Base-by-base conservation (phyloP, 2,329 filamentous ascomycete genomes). In the Diplodia scrobiculata region DNA sequence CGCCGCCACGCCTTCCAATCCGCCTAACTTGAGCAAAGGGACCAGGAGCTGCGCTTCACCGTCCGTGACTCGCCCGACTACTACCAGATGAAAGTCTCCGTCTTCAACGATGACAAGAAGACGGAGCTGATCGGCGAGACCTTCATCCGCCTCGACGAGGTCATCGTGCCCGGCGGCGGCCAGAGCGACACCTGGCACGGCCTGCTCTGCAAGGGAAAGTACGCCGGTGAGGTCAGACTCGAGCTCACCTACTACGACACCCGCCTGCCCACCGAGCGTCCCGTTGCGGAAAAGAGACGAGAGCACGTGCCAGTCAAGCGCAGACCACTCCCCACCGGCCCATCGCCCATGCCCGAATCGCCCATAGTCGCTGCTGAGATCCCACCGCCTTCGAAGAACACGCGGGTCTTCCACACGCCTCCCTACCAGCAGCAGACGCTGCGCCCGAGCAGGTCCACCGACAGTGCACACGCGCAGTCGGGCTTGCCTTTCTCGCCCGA, bases 61-160 rank as follows among this genome's bases (percentile, higher is more conserved):
- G 95, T 99, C 17, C 94, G 97, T 83, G 93, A 98, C 74, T 97
- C 92, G 17, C 89, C 92, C 19, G 95, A 99, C 79, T 99, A 99
- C 82, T 92, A 92, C 79, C 91, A 93, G 76, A 84, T 99, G 66
- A 99, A 99, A 77, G 84, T 98, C 17, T 97, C 94, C 2, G 87
- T 98, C 5, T 99, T 99, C 81, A 97, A 97, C 75, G 95, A 99
- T 73, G 95, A 99, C 79, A 98, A 97, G 82, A 96, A 90, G 81
- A 98, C 94, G 0, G 95, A 99, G 71, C 79, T 99, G 70, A 97
- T 99, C 72, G 95, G 95, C 70, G 95, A 99, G 79, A 88, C 91
- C 6, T 97, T 91, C 89, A 86, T 98, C 67, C 90, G 91, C 73
- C 83, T 99, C 67, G 87, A 88, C 71, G 85, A 87, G 71, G 90